Evolutionary conservation across 2,329 filamentous ascomycete species (phyloP), one percentile per base, ranked within the genome.

Genomic region (Aspergillus sp.): DNA sequence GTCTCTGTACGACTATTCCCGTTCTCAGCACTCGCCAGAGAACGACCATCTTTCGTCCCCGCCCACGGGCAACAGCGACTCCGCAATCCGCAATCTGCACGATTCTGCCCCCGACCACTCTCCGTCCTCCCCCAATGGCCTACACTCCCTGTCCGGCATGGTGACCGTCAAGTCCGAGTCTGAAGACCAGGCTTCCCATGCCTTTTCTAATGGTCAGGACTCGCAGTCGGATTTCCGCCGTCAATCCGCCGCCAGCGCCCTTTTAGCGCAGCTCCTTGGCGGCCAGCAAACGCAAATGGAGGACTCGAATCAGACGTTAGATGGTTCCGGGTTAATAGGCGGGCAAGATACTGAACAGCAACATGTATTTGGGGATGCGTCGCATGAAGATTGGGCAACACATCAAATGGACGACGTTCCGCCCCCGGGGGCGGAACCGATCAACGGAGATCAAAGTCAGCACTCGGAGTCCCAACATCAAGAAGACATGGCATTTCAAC

Each of bases 201-300:
- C 63, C 33, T 55, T 65, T 20, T 53, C 61, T n/a, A 54, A 59
- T 24, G 48, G 63, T 48, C 68, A 70, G 37, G 61, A 64, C 22
- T 59, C 65, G 17, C 69, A 70, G 47, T 68, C 70, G 58, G 67
- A 75, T 54, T 57, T 68, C 56, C 70, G 73, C 50, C 74, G 74
- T 41, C 75, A 77, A 59, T 73, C 68, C 42, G 75, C 75, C 44
- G 75, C 75, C 55, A 75, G 72, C 24, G 72, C 75, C 44, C 69
- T 77, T 15, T 67, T 77, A 45, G 75, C 75, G 37, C 75, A 77
- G 64, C 66, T 77, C 8, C 69, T 77, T 53, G 72, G 74, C 42
- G 73, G 71, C 57, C 71, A 73, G 58, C 56, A 54, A 53, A 15
- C 40, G 4, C n/a, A 51, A 19, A 39, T 15, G 15, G 9, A 40